Percentiles rank a stretch among this genome's conserved stretches.
phyloP scores from a whole-genome alignment of 2,329 filamentous ascomycete species.

The Neopestalotiopsis rosae region DNA sequence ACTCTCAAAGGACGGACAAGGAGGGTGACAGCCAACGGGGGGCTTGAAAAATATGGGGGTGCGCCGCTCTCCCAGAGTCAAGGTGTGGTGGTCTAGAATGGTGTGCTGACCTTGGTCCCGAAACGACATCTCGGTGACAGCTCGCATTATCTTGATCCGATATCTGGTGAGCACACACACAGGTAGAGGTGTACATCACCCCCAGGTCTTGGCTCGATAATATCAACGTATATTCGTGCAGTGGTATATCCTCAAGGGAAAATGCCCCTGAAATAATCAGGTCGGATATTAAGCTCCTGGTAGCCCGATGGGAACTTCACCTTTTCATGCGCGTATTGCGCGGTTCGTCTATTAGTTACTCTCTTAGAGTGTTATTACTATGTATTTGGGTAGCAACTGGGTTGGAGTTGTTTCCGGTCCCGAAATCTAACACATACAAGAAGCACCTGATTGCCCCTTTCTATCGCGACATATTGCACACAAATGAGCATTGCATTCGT shows the following conservation, averaged over 20 bases:
- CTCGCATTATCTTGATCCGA: constrained; percentile 12
- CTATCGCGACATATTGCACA: not conserved
- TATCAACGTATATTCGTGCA: not conserved
- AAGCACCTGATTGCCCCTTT: not conserved
- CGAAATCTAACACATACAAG: not conserved
- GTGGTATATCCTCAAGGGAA: not conserved
- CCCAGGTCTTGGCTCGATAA: not conserved
- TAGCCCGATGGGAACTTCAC: constrained; percentile 8
- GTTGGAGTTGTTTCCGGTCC: not conserved
- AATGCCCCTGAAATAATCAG: not conserved
- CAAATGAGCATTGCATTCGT: not conserved
- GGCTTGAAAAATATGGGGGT: not conserved
- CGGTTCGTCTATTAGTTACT: not conserved
- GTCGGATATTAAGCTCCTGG: constrained; percentile 2
- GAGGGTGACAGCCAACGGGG: not conserved
- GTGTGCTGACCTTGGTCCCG: constrained; percentile 16
- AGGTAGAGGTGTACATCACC: not conserved
- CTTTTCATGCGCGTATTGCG: not conserved
- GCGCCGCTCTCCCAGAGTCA: not conserved
- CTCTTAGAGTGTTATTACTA: not conserved
- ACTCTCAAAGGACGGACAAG: not conserved
- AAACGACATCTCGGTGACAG: constrained; percentile 14
- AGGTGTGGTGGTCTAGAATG: not conserved
- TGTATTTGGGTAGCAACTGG: not conserved
- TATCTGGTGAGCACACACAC: not conserved